phyloP scores from a whole-genome alignment of 2,329 filamentous ascomycete species.

The Neurospora crassa region DNA sequence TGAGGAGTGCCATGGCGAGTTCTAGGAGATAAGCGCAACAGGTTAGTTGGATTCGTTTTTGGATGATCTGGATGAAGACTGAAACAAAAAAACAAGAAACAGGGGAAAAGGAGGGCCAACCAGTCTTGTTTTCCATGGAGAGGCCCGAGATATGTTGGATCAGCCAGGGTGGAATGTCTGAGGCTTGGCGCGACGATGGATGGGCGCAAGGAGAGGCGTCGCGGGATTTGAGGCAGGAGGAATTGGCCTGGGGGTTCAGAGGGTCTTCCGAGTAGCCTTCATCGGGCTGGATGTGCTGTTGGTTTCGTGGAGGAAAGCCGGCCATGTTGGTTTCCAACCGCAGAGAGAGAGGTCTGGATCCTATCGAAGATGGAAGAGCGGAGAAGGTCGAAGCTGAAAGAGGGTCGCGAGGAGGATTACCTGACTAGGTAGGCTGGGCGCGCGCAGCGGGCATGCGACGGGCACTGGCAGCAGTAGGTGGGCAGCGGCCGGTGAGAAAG shows the following conservation, averaged over 20 bases:
- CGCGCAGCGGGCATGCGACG: neutral
- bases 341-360: neutral
- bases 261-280: constrained; percentile 82
- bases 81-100: neutral
- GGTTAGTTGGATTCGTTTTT: neutral
- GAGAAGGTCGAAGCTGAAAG: neutral
- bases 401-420: neutral
- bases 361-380: neutral
- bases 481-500: neutral
- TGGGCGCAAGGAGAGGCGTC: constrained; percentile 19
- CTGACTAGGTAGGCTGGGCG: neutral
- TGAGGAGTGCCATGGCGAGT: constrained; percentile 68
- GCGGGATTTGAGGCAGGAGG: constrained; percentile 20
- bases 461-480: neutral
- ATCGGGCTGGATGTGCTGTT: constrained; percentile 46
- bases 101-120: constrained; percentile 25
- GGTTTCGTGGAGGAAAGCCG: constrained; percentile 14
- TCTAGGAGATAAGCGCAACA: constrained; percentile 39
- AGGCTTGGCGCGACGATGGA: constrained; percentile 27
- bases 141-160: constrained; percentile 39
- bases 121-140: constrained; percentile 38
- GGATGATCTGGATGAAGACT: constrained; percentile 4
- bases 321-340: constrained; percentile 11
- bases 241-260: constrained; percentile 30
- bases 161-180: constrained; percentile 41